Conservation (phyloP, 108 stramenopile genomes). For the Nitzschia sp. region DNA sequence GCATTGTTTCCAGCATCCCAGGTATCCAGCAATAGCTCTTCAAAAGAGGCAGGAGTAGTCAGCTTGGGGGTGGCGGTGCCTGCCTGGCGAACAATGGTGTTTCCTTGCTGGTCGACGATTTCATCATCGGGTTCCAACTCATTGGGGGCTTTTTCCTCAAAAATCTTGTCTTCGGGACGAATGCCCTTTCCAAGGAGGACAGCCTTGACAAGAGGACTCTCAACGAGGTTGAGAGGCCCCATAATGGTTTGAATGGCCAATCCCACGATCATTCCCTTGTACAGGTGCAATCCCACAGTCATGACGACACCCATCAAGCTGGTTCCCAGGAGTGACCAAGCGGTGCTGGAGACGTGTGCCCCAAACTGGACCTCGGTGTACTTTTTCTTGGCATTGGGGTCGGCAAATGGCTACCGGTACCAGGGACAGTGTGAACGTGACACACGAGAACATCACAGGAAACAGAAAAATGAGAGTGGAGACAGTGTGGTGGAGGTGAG, state of each 20-base stretch:
- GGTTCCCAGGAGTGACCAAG: slow-evolving; percentile 59
- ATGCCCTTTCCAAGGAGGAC: slow-evolving; percentile 62
- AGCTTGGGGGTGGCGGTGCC: slow-evolving; percentile 15
- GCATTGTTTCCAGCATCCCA: slow-evolving; percentile 86
- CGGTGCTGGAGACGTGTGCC: slow-evolving; percentile 48
- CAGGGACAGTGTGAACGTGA: background rate
- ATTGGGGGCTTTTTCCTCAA: slow-evolving; percentile 64
- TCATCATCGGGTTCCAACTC: slow-evolving; percentile 68
- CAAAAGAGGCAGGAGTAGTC: slow-evolving; percentile 44
- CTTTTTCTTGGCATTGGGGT: slow-evolving; percentile 74
- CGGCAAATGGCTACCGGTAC: slow-evolving; percentile 64
- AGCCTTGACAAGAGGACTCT: slow-evolving; percentile 66
- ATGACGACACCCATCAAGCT: slow-evolving; percentile 77
- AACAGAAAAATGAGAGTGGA: too few relatives aligned
- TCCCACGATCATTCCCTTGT: slow-evolving; percentile 88
- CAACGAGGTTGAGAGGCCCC: slow-evolving; percentile 75
- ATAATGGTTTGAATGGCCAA: slow-evolving; percentile 86
- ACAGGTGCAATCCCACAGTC: slow-evolving; percentile 82
- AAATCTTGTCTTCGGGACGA: slow-evolving; percentile 54
- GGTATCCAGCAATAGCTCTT: slow-evolving; percentile 79
- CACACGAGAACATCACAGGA: background rate
- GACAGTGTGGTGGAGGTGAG: too few relatives aligned
- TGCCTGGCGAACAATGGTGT: slow-evolving; percentile 44
- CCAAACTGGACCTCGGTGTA: slow-evolving; percentile 62
- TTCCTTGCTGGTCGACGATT: slow-evolving; percentile 66